Evolutionary conservation across 1,139 yeast species (phyloP).

Genomic region (Pichia sp.): DNA sequence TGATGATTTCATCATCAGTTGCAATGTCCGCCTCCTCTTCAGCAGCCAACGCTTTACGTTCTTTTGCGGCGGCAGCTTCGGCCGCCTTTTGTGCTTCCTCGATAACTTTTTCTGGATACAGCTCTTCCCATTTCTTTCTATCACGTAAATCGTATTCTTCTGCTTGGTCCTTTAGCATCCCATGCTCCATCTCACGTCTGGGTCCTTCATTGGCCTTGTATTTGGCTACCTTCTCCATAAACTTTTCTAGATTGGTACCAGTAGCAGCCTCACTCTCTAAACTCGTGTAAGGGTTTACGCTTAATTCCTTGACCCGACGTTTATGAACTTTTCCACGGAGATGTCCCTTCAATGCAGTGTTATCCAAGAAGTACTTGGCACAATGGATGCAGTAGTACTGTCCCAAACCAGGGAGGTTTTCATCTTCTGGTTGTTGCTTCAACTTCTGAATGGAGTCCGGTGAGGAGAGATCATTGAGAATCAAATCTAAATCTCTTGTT

Average conservation of each 20-base stretch:
- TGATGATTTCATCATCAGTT: constrained; percentile 9
- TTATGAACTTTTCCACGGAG: constrained; percentile 74
- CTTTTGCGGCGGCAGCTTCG: constrained; percentile 9
- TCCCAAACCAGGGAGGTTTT: constrained; percentile 87
- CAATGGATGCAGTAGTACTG: constrained; percentile 93
- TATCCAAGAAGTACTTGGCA: constrained; percentile 85
- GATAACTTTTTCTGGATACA: constrained; percentile 24
- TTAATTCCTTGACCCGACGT: constrained; percentile 74
- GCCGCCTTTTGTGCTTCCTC: constrained; percentile 13
- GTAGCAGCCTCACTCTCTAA: constrained; percentile 90
- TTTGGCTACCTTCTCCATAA: constrained; percentile 56
- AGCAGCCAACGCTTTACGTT: constrained; percentile 14
- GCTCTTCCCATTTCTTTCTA: constrained; percentile 24
- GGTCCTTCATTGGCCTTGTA: constrained; percentile 28
- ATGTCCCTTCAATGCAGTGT: constrained; percentile 68
- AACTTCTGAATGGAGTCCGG: constrained; percentile 58
- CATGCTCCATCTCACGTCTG: constrained; percentile 29
- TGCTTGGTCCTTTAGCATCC: constrained; percentile 25
- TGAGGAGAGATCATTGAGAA: constrained; percentile 67
- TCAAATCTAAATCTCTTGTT: constrained; percentile 80
- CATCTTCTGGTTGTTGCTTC: constrained; percentile 82
- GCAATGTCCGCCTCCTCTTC: constrained; percentile 6
- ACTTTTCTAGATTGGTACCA: constrained; percentile 69
- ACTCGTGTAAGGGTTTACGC: constrained; percentile 75
- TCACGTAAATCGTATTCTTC: constrained; percentile 32